phyloP scores from a whole-genome alignment of 331 rosid genomes.

The Spiraea crenata region DNA sequence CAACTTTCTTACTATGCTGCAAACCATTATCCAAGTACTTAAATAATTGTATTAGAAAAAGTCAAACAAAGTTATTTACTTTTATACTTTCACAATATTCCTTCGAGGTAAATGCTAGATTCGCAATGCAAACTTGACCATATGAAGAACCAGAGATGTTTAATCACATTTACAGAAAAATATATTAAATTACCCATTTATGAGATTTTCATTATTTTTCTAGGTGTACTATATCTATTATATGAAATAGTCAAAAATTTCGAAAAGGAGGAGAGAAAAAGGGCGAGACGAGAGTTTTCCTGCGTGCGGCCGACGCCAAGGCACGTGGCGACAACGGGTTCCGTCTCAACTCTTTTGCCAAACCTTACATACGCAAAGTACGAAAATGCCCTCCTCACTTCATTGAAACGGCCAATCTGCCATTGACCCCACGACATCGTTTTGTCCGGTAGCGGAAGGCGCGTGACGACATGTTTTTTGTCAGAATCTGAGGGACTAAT shows the following conservation, averaged over 20 bases:
- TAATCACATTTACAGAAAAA: too few species aligned
- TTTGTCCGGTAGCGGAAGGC: slow-evolving; percentile 55
- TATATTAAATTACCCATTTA: too few species aligned
- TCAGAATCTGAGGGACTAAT: slow-evolving; percentile 24
- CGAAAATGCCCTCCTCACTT: slow-evolving; percentile 12
- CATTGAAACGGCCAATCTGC: slow-evolving; percentile 12
- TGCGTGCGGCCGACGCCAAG: slow-evolving; percentile 84
- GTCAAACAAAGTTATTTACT: not conserved
- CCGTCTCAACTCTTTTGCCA: slow-evolving; percentile 41
- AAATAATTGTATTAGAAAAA: not conserved
- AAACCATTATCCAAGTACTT: not conserved
- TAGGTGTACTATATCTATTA: too few species aligned
- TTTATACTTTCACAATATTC: not conserved
- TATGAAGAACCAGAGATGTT: too few species aligned
- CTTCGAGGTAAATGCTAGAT: too few species aligned
- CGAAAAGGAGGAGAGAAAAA: not conserved
- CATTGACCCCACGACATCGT: slow-evolving; percentile 41
- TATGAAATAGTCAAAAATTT: too few species aligned
- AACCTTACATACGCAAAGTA: slow-evolving; percentile 4
- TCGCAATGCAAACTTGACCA: too few species aligned
- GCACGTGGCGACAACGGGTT: slow-evolving; percentile 91
- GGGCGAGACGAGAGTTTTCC: slow-evolving; percentile 31
- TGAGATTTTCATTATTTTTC: too few species aligned
- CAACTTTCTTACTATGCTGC: not conserved
- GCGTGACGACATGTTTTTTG: slow-evolving; percentile 76